These are phyloP conservation scores for Dillenia suffruticosa DNA, from an alignment of 164 flowering plant species.

Conservation along the genomic window DNA sequence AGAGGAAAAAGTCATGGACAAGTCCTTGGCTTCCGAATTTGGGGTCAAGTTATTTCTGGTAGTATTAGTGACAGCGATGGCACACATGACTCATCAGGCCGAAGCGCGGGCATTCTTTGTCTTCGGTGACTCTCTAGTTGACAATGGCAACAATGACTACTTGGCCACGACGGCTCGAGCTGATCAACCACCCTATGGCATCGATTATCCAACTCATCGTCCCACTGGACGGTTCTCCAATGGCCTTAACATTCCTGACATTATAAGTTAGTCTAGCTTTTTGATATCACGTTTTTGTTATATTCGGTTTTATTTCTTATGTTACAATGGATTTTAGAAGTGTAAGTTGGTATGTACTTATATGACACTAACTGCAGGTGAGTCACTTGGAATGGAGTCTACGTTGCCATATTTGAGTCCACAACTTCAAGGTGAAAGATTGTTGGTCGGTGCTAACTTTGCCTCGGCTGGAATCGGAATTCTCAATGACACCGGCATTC, in stretches of 20 bases:
- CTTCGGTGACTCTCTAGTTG: constrained; percentile 87
- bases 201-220: constrained; percentile 60
- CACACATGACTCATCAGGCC: too few relatives aligned
- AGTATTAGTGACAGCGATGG: too few relatives aligned
- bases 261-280: constrained; percentile 40
- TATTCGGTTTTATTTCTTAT: background rate
- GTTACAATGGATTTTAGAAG: background rate
- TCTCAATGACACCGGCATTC: constrained; percentile 81
- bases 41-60: too few relatives aligned
- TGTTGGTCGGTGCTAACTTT: constrained; percentile 81
- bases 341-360: background rate
- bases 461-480: constrained; percentile 91
- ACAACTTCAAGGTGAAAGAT: constrained; percentile 43
- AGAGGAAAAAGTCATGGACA: too few relatives aligned
- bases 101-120: constrained; percentile 68
- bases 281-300: background rate
- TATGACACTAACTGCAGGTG: background rate
- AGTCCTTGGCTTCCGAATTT: too few relatives aligned
- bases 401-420: constrained; percentile 68
- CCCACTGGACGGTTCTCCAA: constrained; percentile 90
- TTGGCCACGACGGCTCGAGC: constrained; percentile 70
- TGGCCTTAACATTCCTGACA: constrained; percentile 74
- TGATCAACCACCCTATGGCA: constrained; percentile 73
- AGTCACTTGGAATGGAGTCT: constrained; percentile 30
- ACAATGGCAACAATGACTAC: constrained; percentile 78